A percentile compares a stretch with the other conserved stretches of the same genome.
phyloP scores from a whole-genome alignment of 1,139 yeast species.

The Pneumocystis sp. region DNA sequence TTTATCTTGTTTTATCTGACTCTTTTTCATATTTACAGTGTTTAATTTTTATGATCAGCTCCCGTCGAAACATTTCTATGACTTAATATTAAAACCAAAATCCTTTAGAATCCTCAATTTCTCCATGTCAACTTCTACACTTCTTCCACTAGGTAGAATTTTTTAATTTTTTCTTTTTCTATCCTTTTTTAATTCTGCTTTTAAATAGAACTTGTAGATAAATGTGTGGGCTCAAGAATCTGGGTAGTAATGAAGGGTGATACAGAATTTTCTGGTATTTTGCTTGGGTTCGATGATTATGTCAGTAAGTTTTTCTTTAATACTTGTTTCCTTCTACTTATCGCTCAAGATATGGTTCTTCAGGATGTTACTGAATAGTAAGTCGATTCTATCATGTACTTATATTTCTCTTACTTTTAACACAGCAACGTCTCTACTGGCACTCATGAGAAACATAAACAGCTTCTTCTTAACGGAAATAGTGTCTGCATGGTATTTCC shows the following conservation, averaged over 20 bases:
- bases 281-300: constrained; percentile 87
- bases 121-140: neutral
- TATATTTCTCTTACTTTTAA: neutral
- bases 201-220: constrained; percentile 63
- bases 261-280: constrained; percentile 56
- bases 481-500: constrained; percentile 59
- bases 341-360: constrained; percentile 48
- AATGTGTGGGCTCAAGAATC: constrained; percentile 65
- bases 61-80: neutral
- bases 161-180: neutral
- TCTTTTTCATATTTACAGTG: no score
- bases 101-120: neutral
- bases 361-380: constrained; percentile 58
- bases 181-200: neutral
- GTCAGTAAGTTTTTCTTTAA: constrained; percentile 33
- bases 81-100: neutral
- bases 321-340: neutral
- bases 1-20: no score
- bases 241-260: constrained; percentile 65
- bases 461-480: constrained; percentile 77
- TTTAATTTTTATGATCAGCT: neutral
- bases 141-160: neutral
- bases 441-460: constrained; percentile 34
- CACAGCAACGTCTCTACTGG: constrained; percentile 29
- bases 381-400: neutral